Base-by-base conservation (phyloP, 768 basidiomycete species). In the Tulasnella calospora region DNA sequence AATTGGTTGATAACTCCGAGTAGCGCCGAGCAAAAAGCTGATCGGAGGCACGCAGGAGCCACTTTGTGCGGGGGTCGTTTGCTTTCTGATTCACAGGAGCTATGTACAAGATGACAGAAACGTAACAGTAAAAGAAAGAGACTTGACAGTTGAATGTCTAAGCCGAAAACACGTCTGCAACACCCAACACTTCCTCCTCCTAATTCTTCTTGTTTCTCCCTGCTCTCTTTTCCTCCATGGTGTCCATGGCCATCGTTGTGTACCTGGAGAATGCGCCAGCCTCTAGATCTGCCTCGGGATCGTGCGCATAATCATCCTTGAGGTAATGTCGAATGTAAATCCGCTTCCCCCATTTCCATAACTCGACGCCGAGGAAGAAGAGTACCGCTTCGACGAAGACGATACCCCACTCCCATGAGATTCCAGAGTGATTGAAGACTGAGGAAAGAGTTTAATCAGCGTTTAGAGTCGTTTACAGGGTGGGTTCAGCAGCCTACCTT, bases 381-480 rank as follows among this genome's bases (percentile, higher is more conserved):
- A 82, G n/a, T 33, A 82, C 7, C 23, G 81, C 70, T 0, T 79
- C 77, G 23, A 82, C 81, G 77, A 84, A 83, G 27, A 85, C 82
- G 76, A 85, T 80, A 17, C 84, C 85, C 85, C 86, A 86, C 80
- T 84, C 85, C 86, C 84, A 85, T 13, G 80, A 81, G 57, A 85
- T 81, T 1, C 82, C 75, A 5, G 78, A 79, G 74, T 85, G 81
- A 27, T 84, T 82, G 83, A 87, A 85, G 30, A 84, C 85, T 72
- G 81, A 78, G 13, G 23, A 76, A 57, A 21, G 19, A n/a, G 35
- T 46, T 38, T 7, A 6, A 19, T 75, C 19, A 46, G 44, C 12
- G 55, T 38, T 23, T 19, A 7, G 15, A 75, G 0, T 4, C n/a
- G 69, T 33, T 1, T 23, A 27, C 5, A 10, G 33, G 57, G 8